Evolutionary conservation across 352 stramenopile genomes (phyloP), one percentile per base, ranked within the genome.

Genomic region (Globisporangium paroecandrum): DNA sequence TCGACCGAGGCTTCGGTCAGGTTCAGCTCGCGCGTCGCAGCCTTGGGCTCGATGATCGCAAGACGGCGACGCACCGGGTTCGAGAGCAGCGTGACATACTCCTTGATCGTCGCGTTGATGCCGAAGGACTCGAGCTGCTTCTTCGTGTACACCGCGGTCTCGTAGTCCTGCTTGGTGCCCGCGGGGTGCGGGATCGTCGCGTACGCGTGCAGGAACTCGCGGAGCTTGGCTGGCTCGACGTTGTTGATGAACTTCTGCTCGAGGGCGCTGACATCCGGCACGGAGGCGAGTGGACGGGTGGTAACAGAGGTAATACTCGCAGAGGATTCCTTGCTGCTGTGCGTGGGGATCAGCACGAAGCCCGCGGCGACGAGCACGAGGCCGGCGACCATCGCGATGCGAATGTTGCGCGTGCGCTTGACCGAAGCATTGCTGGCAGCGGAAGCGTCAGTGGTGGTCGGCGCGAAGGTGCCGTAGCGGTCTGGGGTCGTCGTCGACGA

Each of bases 1-100:
- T 69, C 68, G 2, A 97, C 69, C 5, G 56, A 58, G 2, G 73
- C 81, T 36, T 90, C 75, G 9, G 80, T 95, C 24, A 96, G 55
- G 38, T 95, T 77, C 25, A 85, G 70, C 27, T 74, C 74, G 2
- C 76, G 69, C 15, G 55, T 66, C 0, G 64, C 64, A 25, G 66
- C 53, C 6, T 67, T 4, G 2, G 90, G 79, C 25, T 71, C 74
- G 10, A 91, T 51, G 58, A 90, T 86, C 7, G 82, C 74, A 32
- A 87, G 47, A 15, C 66, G 74, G 5, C 77, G 75, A 24, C 72
- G 71, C 2, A 86, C 64, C 0, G 90, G 89, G 46, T 78, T 76
- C 1, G 85, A 94, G 15, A 97, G 73, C 29, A 93, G 66, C 20
- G 82, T 81, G 57, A 49, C 5, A 32, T 66, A 66, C 47, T 66